Base-by-base conservation (phyloP, 2,329 filamentous ascomycete species). In the Aureobasidium sp. region DNA sequence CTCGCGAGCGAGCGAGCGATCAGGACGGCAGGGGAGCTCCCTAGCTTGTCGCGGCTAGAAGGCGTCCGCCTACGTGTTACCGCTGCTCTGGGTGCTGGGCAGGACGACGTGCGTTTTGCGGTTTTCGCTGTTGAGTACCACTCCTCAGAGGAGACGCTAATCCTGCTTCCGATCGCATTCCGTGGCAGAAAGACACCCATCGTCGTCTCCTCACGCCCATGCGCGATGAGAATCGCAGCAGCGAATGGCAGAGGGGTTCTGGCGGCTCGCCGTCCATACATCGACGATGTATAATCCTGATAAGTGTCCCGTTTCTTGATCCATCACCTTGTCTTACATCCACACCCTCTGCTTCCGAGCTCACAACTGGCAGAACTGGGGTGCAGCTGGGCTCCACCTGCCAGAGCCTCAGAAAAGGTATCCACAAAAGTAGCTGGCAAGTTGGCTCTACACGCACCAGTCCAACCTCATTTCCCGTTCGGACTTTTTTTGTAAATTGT, bases 391-490 rank as follows among this genome's bases (percentile, higher is more conserved):
- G 42, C 42, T 58, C 54, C 54, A 30, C 30, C 54, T 14, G 37
- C 16, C 41, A 58, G 54, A 58, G 32, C 54, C 54, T 58, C 54
- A 47, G 8, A 25, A 44, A 9, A 36, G 29, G 54, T 42, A 58
- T 48, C 54, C 54, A 58, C 42, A 58, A 25, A 29, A 45, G 37
- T 36, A 44, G 53, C 36, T 29, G 41, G 37, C 42, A 21, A 58
- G 21, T 42, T 27, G 54, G 54, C 41, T 13, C 16, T 13, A 8
- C 9, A 47, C 44, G 44, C 41, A 27, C 41, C 42, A 34, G 37
- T 58, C 42, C 54, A 58, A 58, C 32, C 54, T 58, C 54, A 58
- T 58, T 58, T 58, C 54, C 54, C 54, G 42, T 55, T 55, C 51
- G 39, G 51, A 55, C 51, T 55, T 55, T 21, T 21, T 55, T 47